These are phyloP conservation scores for Aristolochia californica DNA, from an alignment of 164 flowering plant species.

Conservation along the genomic window DNA sequence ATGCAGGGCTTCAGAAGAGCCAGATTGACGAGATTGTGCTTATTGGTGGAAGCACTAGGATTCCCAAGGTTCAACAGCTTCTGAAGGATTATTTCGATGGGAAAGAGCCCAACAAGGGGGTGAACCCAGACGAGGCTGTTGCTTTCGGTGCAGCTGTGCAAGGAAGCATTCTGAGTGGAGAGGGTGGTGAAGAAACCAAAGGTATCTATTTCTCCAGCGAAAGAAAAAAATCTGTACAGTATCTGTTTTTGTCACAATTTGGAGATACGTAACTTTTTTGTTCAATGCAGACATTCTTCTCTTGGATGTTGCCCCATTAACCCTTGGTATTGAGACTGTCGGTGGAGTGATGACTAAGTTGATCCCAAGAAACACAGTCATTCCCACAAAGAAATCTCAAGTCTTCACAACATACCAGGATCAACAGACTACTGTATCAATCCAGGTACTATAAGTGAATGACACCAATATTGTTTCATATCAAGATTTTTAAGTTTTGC, in stretches of 20 bases:
- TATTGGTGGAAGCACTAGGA: conserved; percentile 93
- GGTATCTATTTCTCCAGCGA: conserved; percentile 34
- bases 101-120: conserved; percentile 92
- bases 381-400: conserved; percentile 91
- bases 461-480: neutral
- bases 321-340: conserved; percentile 87
- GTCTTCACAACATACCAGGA: conserved; percentile 92
- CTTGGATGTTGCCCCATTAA: conserved; percentile 83
- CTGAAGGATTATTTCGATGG: conserved; percentile 84
- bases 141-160: conserved; percentile 93
- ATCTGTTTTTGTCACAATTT: no score
- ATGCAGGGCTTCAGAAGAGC: conserved; percentile 67
- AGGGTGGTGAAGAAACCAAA: conserved; percentile 88
- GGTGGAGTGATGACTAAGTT: conserved; percentile 95
- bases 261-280: neutral
- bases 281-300: conserved; percentile 64
- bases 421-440: conserved; percentile 87
- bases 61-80: conserved; percentile 87
- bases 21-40: conserved; percentile 92
- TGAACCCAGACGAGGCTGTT: conserved; percentile 95
- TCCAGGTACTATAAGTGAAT: conserved; percentile 38
- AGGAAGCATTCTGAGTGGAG: conserved; percentile 85
- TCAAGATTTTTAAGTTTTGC: neutral
- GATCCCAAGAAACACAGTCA: conserved; percentile 87
- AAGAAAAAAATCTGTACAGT: no score